A percentile compares a stretch with the other conserved stretches of the same genome.
Evolutionary conservation across 129 eudicot species (phyloP).

Genomic region (Smallanthus sonchifolius): DNA sequence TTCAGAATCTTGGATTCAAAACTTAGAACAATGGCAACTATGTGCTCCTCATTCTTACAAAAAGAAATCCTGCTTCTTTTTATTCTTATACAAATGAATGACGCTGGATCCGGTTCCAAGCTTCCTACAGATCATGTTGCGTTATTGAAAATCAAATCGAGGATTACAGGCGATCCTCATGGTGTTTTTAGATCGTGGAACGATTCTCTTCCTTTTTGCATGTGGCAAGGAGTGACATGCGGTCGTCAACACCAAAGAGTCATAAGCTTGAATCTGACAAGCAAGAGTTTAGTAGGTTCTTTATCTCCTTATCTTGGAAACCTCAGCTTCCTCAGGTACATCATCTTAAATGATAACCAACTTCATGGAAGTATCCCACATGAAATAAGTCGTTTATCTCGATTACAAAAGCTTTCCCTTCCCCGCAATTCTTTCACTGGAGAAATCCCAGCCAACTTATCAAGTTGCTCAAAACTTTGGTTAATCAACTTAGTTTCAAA

Average conservation of each 20-base stretch:
- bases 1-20: neutral
- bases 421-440: neutral
- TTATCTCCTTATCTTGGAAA: constrained; percentile 29
- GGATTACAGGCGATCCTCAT: neutral
- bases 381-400: neutral
- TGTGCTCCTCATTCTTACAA: neutral
- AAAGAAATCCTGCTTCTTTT: neutral
- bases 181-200: constrained; percentile 14
- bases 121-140: neutral
- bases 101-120: neutral
- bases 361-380: constrained; percentile 19
- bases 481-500: neutral
- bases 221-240: constrained; percentile 24
- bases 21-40: no score
- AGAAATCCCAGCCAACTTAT: constrained; percentile 19
- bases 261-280: neutral
- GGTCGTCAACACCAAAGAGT: constrained; percentile 24
- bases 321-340: constrained; percentile 11
- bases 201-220: constrained; percentile 17
- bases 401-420: neutral
- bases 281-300: constrained; percentile 6
- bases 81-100: neutral
- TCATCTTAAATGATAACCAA: neutral
- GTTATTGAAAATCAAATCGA: neutral
- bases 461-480: constrained; percentile 14